Evolutionary conservation across 139 green algal genomes (phyloP), one percentile per base, ranked within the genome.

Genomic region (Yamagishiella unicocca): DNA sequence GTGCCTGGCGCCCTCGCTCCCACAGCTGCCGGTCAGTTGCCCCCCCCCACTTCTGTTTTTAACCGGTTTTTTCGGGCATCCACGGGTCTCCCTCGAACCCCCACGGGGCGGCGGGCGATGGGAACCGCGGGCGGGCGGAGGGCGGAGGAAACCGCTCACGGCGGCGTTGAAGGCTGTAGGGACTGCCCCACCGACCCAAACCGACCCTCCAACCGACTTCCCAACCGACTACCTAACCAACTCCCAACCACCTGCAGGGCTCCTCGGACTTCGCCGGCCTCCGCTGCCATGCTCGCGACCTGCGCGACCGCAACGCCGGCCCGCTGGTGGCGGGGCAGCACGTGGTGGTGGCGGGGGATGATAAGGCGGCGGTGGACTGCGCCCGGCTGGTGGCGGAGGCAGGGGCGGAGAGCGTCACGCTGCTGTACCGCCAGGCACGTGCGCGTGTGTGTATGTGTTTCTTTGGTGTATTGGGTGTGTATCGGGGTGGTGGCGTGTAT

Each of bases 331-430:
- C 64, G 80, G 80, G 64, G 22, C 43, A 54, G 61, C 33, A 38
- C 25, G 80, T 86, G 62, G 43, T 78, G 80, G 80, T 86, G 80
- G 42, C 22, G 62, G 80, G 62, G 2, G 80, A 77, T 12, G 80
- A 78, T 43, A 25, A 25, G 33, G 33, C 24, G 62, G 80, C 80
- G 33, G 80, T 77, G 29, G 62, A 67, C 27, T 74, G 62, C 12
- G 80, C 80, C 10, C 62, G 64, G 31, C 62, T 22, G 43, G 80
- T 62, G 42, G 61, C 24, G 62, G 79, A 37, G 55, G 38, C 27
- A 58, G 78, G 78, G 10, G 78, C 78, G 12, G 78, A 55, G 27
- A 84, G 78, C 14, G 78, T 84, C 7, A 84, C 78, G 14, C 58
- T 84, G 40, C 37, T 84, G 55, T 84, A 62, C 54, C 58, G 40